Conservation (phyloP, 2,329 filamentous ascomycete species). For the Pseudopyricularia cyperi region DNA sequence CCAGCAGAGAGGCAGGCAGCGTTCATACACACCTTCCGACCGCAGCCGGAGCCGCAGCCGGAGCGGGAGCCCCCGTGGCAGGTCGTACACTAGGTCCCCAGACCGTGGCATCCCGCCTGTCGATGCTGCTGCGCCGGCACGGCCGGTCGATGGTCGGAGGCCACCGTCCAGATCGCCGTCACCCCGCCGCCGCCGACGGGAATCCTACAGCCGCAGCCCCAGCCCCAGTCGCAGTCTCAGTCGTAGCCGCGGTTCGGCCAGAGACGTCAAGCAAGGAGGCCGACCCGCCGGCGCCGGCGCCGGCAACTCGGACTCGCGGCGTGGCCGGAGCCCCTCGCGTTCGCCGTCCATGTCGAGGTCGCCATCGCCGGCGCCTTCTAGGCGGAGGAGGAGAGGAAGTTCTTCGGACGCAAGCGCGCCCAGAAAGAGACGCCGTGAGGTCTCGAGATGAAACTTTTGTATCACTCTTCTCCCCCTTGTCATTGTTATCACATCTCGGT, state of each 20-base stretch:
- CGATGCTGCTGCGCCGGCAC: background rate
- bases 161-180: background rate
- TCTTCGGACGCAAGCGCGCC: constrained; percentile 9
- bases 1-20: background rate
- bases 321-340: constrained; percentile 4
- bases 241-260: constrained; percentile 3
- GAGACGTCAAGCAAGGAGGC: background rate
- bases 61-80: constrained; percentile 1
- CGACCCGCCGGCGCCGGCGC: background rate
- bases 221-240: background rate
- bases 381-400: constrained; percentile 9
- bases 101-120: background rate
- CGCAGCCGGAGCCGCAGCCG: constrained; percentile 1
- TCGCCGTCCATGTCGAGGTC: constrained; percentile 9
- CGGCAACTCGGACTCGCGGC: background rate
- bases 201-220: constrained; percentile 8
- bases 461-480: no score
- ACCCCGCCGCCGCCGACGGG: constrained; percentile 1
- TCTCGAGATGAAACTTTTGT: constrained; percentile 1
- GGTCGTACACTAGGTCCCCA: background rate
- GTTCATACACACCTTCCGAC: constrained; percentile 1
- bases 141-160: background rate
- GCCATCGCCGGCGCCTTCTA: constrained; percentile 7
- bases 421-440: constrained; percentile 11
- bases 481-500: no score